Evolutionary conservation across 495 filamentous ascomycete genomes (phyloP).

Genomic region (Podospora tetraspora): DNA sequence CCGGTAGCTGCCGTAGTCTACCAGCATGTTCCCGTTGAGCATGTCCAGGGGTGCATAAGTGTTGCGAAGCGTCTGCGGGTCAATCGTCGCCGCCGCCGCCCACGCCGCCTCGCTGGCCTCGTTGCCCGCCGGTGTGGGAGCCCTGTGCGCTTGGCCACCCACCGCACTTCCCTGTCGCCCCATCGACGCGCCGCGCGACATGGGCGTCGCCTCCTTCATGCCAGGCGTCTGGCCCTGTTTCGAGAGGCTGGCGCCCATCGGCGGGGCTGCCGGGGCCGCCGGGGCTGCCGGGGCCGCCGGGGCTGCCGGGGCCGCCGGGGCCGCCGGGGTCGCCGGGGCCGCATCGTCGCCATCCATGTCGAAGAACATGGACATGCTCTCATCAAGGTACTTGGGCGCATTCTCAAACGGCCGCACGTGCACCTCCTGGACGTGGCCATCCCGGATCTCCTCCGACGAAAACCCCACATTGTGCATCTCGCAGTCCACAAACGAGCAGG

Average conservation of each 20-base stretch:
- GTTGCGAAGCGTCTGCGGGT: slow-evolving; percentile 42
- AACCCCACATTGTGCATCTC: slow-evolving; percentile 47
- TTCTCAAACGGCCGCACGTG: slow-evolving; percentile 51
- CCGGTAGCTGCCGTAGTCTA: slow-evolving; percentile 45
- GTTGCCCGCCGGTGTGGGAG: slow-evolving; percentile 19
- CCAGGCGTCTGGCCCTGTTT: slow-evolving; percentile 43
- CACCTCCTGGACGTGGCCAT: slow-evolving; percentile 48
- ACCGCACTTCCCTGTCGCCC: slow-evolving; percentile 36
- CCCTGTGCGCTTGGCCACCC: slow-evolving; percentile 27
- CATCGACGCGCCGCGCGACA: slow-evolving; percentile 45
- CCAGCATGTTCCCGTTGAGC: slow-evolving; percentile 33
- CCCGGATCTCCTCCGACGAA: slow-evolving; percentile 47
- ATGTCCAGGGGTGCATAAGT: slow-evolving; percentile 27
- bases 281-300: slow-evolving; percentile 19
- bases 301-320: slow-evolving; percentile 20
- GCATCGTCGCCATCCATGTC: slow-evolving; percentile 42
- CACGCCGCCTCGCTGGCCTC: slow-evolving; percentile 29
- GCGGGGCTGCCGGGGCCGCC: slow-evolving; percentile 18
- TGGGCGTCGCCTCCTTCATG: slow-evolving; percentile 37
- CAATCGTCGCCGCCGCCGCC: slow-evolving; percentile 37
- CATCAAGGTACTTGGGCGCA: slow-evolving; percentile 45
- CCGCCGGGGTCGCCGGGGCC: slow-evolving; percentile 16
- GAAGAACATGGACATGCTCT: slow-evolving; percentile 40
- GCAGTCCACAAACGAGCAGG: slow-evolving; percentile 44
- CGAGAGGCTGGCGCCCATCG: slow-evolving; percentile 34